These are phyloP conservation scores for Vigna mungo DNA, from an alignment of 306 rosid genomes.

Conservation along the genomic window DNA sequence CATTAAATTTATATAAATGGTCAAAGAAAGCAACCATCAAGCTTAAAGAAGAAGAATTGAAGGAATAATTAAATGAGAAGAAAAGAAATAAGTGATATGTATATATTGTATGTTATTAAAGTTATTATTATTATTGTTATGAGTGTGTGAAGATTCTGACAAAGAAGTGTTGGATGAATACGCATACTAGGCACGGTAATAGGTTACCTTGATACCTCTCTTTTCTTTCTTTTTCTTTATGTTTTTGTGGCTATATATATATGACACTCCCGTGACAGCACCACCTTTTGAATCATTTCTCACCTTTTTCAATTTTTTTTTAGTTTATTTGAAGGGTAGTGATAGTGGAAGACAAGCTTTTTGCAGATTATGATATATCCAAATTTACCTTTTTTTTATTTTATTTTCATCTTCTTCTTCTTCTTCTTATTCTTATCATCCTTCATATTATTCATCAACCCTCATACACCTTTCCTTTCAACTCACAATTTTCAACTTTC, in stretches of 20 bases:
- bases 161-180: conserved; percentile 22
- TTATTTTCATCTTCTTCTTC: not conserved
- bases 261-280: conserved; percentile 43
- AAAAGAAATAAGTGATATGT: no score
- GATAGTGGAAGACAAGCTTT: conserved; percentile 56
- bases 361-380: conserved; percentile 46
- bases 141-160: conserved; percentile 31
- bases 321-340: conserved; percentile 37
- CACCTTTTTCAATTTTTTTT: conserved; percentile 29
- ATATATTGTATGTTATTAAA: not conserved
- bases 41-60: not conserved
- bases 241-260: conserved; percentile 5
- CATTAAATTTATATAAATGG: no score
- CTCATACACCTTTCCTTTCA: conserved; percentile 16
- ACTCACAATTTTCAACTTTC: no score
- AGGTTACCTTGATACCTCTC: conserved; percentile 29
- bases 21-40: no score
- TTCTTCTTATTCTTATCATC: conserved; percentile 32
- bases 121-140: not conserved
- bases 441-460: not conserved
- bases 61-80: not conserved
- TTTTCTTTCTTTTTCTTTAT: not conserved
- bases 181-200: conserved; percentile 25
- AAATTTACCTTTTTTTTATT: conserved; percentile 41
- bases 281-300: conserved; percentile 38